phyloP scores from a whole-genome alignment of 2,329 filamentous ascomycete species.

The Colletotrichum sp. region DNA sequence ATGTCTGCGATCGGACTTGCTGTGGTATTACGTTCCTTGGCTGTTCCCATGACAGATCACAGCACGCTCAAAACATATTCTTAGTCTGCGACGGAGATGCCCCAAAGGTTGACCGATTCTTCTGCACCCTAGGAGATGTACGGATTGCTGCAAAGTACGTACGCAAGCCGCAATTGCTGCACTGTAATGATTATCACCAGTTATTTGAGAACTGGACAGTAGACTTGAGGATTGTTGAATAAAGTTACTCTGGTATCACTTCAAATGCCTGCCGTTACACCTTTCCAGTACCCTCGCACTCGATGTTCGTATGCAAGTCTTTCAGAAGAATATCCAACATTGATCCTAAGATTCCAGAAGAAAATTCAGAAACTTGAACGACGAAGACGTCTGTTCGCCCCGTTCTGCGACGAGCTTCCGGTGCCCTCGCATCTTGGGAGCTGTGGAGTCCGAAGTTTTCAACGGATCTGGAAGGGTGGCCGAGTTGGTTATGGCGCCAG shows the following conservation, averaged over 20 bases:
- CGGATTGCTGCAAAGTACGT: neutral
- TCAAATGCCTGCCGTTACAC: neutral
- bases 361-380: neutral
- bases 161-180: neutral
- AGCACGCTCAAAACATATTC: neutral
- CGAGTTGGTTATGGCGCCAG: neutral
- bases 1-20: neutral
- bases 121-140: neutral
- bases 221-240: neutral
- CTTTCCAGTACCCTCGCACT: neutral
- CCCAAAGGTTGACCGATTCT: neutral
- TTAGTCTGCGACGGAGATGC: neutral
- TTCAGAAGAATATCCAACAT: neutral
- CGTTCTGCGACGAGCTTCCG: neutral
- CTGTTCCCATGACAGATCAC: neutral
- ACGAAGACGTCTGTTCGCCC: neutral
- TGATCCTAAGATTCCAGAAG: neutral
- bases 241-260: neutral
- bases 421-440: neutral
- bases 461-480: neutral
- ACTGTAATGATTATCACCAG: neutral
- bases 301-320: neutral
- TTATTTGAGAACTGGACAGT: neutral
- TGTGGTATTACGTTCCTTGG: neutral
- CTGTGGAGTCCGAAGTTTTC: fast-evolving